phyloP scores from a whole-genome alignment of 2,329 filamentous ascomycete species.

The Phaeoacremonium minimum region DNA sequence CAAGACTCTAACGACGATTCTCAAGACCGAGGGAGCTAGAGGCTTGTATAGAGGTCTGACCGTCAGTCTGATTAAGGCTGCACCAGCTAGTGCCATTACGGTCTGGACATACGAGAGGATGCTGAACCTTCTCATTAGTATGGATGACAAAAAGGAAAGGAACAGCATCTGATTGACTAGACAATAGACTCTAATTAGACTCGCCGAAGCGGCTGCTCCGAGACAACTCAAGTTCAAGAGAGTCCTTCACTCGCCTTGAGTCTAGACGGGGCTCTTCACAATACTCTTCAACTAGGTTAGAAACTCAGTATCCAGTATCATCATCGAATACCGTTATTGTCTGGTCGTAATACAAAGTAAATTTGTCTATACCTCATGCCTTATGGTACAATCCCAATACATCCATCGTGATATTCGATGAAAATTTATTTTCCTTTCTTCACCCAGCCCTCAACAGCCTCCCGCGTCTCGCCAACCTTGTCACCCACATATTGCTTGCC shows the following conservation, averaged over 20 bases:
- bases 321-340: too few relatives aligned
- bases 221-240: neutral
- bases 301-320: too few relatives aligned
- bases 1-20: conserved; percentile 62
- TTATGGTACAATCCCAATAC: neutral
- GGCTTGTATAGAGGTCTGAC: conserved; percentile 85
- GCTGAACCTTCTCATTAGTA: conserved; percentile 52
- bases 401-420: too few relatives aligned
- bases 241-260: too few relatives aligned
- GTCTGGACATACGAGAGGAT: conserved; percentile 91
- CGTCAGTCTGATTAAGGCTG: conserved; percentile 88
- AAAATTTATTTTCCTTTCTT: conserved; percentile 72
- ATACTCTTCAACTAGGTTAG: too few relatives aligned
- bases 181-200: neutral
- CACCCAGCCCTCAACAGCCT: conserved; percentile 83
- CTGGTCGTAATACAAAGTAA: too few relatives aligned
- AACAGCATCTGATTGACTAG: conserved; percentile 1
- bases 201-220: neutral
- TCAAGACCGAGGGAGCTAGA: conserved; percentile 67
- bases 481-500: conserved; percentile 71
- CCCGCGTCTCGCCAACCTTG: conserved; percentile 71
- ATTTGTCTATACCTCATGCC: conserved; percentile 9
- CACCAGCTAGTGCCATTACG: conserved; percentile 86
- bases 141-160: conserved; percentile 18
- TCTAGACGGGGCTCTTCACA: too few relatives aligned